Conservation (phyloP, 2,329 filamentous ascomycete genomes). For the Pyrenochaeta sp. region DNA sequence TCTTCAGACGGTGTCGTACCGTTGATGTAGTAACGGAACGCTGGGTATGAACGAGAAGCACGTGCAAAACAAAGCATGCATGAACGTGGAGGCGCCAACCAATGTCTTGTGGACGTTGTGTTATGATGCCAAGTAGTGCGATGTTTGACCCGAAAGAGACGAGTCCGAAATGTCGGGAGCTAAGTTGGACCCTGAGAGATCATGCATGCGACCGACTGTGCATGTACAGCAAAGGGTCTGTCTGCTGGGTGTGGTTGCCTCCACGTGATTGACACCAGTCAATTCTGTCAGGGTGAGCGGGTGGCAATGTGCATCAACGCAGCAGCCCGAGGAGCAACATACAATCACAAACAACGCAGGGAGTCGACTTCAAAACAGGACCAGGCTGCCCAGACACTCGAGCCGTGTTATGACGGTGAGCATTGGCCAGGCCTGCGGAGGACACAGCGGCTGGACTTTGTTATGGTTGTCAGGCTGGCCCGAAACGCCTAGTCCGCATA, state of each 20-base stretch:
- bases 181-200: conserved; percentile 33
- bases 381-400: conserved; percentile 13
- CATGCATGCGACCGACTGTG: conserved; percentile 20
- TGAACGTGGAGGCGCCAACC: background rate
- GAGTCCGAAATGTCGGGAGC: conserved; percentile 1
- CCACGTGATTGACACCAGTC: conserved; percentile 11
- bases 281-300: background rate
- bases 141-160: conserved; percentile 1
- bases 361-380: conserved; percentile 8
- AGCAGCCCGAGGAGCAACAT: conserved; percentile 7
- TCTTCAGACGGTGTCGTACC: background rate
- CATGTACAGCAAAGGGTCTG: too few relatives aligned
- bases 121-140: conserved; percentile 4
- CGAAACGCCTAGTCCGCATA: conserved; percentile 27
- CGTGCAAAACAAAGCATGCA: background rate
- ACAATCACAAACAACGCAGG: conserved; percentile 9
- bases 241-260: conserved; percentile 8
- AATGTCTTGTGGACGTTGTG: background rate
- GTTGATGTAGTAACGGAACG: background rate
- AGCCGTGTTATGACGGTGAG: conserved; percentile 22
- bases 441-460: conserved; percentile 29
- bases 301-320: background rate
- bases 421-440: conserved; percentile 26
- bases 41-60: too few relatives aligned
- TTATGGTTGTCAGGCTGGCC: conserved; percentile 31